Percentiles rank a stretch among this genome's conserved stretches.
Conservation (phyloP, 805 yeast genomes). For the Kurtzmaniella cleridarum region DNA sequence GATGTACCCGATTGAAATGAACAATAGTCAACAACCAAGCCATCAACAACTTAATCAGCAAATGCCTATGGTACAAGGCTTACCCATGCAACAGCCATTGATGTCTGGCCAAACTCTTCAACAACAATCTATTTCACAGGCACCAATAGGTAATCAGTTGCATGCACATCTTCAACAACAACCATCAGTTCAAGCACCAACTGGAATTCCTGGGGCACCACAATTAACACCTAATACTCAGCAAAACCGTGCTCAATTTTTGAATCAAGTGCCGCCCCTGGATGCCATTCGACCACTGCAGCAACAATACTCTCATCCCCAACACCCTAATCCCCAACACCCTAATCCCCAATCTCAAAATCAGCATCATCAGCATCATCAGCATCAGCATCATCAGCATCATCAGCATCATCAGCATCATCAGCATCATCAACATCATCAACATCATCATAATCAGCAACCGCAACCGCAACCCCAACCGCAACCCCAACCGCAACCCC, state of each 20-base stretch:
- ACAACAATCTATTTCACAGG: background rate
- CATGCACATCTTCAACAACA: background rate
- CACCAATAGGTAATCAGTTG: background rate
- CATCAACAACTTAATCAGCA: background rate
- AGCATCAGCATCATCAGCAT: slow-evolving; percentile 9
- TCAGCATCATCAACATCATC: slow-evolving; percentile 7
- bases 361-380: slow-evolving; percentile 9
- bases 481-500: slow-evolving; percentile 8
- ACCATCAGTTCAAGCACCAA: background rate
- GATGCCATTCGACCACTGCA: slow-evolving; percentile 2
- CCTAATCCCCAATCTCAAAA: slow-evolving; percentile 6
- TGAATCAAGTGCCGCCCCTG: slow-evolving; percentile 1
- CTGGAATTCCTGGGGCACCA: background rate
- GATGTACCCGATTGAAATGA: too few species aligned
- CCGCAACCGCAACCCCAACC: slow-evolving; percentile 11
- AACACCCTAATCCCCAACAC: too few species aligned
- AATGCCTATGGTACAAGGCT: background rate
- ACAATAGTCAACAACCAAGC: background rate
- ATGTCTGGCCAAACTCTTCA: background rate
- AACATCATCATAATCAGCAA: slow-evolving; percentile 4
- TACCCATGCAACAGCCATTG: background rate
- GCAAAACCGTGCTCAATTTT: slow-evolving; percentile 1
- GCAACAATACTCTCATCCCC: too few species aligned
- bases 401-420: slow-evolving; percentile 2
- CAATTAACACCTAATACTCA: background rate